A percentile compares a stretch with the other conserved stretches of the same genome.
Conservation (phyloP, 345 rosid genomes). For the Syzygium oleosum region DNA sequence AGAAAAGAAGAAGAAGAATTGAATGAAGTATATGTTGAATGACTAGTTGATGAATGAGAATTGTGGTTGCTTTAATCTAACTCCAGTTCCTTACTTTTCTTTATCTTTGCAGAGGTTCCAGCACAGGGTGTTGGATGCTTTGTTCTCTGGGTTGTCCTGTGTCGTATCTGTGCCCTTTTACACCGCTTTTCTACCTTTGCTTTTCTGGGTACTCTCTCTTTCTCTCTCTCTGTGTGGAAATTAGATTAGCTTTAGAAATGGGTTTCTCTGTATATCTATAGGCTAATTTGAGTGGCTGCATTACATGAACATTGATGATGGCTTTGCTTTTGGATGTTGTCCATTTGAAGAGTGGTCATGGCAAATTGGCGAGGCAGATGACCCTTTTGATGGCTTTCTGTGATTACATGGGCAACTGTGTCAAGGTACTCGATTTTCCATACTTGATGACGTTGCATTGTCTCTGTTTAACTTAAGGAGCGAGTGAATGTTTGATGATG, state of each 20-base stretch:
- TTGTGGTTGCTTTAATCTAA: neutral
- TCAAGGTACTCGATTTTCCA: constrained; percentile 41
- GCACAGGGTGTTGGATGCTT: constrained; percentile 55
- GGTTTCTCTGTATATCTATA: neutral
- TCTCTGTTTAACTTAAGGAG: neutral
- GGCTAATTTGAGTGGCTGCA: neutral
- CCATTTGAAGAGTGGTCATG: constrained; percentile 79
- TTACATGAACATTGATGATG: neutral
- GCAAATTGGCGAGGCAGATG: constrained; percentile 96
- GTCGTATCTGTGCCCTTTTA: constrained; percentile 97
- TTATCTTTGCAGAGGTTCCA: constrained; percentile 47
- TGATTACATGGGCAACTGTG: constrained; percentile 81
- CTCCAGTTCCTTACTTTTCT: neutral
- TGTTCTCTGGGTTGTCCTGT: constrained; percentile 81
- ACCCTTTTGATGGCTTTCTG: constrained; percentile 92
- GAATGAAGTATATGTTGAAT: neutral
- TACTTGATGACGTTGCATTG: neutral
- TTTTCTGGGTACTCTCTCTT: constrained; percentile 71
- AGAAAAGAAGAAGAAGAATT: neutral
- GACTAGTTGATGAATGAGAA: neutral
- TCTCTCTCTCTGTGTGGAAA: neutral
- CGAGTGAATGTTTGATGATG: neutral
- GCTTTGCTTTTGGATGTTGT: constrained; percentile 1
- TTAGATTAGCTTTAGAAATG: neutral
- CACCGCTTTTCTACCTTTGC: constrained; percentile 92